Evolutionary conservation across 306 rosid species (phyloP).

Genomic region (Quercus cerris): DNA sequence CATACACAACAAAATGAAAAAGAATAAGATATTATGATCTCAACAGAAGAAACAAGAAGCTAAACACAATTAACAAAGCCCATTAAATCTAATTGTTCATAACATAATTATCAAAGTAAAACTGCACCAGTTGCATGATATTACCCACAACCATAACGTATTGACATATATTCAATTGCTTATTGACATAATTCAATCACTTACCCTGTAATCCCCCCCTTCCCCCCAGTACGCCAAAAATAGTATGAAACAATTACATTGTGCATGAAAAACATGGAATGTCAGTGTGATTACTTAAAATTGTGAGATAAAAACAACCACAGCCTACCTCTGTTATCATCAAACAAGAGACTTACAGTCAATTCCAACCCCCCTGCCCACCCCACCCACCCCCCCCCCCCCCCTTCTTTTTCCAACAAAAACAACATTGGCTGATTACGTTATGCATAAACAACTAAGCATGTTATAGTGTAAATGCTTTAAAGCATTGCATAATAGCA

Average conservation of each 20-base stretch:
- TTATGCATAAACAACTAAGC: neutral
- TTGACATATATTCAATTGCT: neutral
- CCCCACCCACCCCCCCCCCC: no score
- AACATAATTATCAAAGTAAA: neutral
- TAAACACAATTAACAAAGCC: neutral
- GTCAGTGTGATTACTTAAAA: no score
- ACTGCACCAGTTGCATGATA: neutral
- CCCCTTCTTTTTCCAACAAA: no score
- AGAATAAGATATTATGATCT: neutral
- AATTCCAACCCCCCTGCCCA: no score
- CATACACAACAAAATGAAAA: neutral
- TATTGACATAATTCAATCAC: no score
- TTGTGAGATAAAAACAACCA: no score
- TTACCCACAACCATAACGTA: neutral
- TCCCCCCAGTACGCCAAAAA: neutral
- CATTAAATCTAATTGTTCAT: neutral
- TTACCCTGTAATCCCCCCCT: neutral
- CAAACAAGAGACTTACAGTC: no score
- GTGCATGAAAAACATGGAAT: no score
- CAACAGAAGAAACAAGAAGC: neutral
- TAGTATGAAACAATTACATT: neutral
- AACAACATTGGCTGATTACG: neutral
- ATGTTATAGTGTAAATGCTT: neutral
- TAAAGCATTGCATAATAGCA: slow-evolving; percentile 2
- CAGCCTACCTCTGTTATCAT: no score